These are phyloP conservation scores for Mucor lusitanicus DNA, from an alignment of 371 early-diverging fungal species.

Conservation along the genomic window DNA sequence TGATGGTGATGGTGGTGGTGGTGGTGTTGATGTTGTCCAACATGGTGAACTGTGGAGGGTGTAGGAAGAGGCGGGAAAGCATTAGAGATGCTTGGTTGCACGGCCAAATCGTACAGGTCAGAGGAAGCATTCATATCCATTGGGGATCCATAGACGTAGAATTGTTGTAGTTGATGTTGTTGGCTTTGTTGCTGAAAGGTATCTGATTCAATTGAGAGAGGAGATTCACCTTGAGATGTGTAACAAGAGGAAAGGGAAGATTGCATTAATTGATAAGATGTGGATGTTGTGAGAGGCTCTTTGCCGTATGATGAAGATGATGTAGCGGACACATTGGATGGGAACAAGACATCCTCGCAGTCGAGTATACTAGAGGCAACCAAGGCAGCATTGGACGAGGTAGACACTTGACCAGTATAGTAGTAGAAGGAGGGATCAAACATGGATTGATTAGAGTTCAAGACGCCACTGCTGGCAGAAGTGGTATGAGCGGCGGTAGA, in stretches of 20 bases:
- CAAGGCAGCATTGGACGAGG: background rate
- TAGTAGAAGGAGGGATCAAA: background rate
- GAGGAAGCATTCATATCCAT: background rate
- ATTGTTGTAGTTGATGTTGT: background rate
- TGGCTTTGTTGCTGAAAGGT: background rate
- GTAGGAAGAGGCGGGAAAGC: background rate
- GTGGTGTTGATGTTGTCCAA: background rate
- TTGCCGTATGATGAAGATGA: background rate
- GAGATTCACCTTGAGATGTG: background rate
- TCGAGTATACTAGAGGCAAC: background rate
- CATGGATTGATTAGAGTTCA: constrained; percentile 3
- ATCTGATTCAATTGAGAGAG: background rate
- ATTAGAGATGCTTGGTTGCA: background rate
- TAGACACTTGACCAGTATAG: background rate
- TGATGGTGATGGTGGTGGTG: background rate
- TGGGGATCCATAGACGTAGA: background rate
- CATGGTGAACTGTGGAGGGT: background rate
- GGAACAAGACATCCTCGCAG: background rate
- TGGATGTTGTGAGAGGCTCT: background rate
- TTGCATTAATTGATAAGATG: constrained; percentile 2
- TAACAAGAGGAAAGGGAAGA: background rate
- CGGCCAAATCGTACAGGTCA: background rate
- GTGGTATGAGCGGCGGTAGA: background rate
- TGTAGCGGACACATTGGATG: background rate
- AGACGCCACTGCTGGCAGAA: background rate